phyloP scores from a whole-genome alignment of 306 rosid species.

The Acacia confusa region DNA sequence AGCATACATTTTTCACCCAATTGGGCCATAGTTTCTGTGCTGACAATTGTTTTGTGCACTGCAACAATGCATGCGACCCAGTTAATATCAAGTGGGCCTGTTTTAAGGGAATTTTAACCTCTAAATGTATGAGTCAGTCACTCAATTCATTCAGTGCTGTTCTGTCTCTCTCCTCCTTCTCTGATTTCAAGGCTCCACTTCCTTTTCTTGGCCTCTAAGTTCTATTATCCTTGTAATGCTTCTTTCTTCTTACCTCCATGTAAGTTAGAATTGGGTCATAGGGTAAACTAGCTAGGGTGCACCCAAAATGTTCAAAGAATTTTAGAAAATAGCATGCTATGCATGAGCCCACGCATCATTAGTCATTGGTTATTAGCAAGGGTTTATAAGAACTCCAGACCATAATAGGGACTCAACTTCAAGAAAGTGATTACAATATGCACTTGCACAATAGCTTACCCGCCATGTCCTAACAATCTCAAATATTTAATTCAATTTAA shows the following conservation, averaged over 20 bases:
- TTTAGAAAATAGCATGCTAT: background rate
- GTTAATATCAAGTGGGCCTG: too few relatives aligned
- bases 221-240: background rate
- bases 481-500: background rate
- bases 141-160: background rate
- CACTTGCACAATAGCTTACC: background rate
- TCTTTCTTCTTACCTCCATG: background rate
- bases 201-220: background rate
- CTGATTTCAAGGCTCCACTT: background rate
- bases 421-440: background rate
- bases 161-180: background rate
- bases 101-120: background rate
- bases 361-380: background rate
- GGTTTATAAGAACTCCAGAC: background rate
- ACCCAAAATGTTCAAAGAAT: background rate
- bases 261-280: background rate
- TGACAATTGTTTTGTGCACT: background rate
- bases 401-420: background rate
- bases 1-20: background rate
- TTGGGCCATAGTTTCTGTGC: background rate
- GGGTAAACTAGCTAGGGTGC: background rate
- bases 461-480: background rate
- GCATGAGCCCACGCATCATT: background rate
- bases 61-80: background rate
- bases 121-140: background rate